Evolutionary conservation across 169 alveolate genomes (phyloP).

Genomic region (Theileria equi): DNA sequence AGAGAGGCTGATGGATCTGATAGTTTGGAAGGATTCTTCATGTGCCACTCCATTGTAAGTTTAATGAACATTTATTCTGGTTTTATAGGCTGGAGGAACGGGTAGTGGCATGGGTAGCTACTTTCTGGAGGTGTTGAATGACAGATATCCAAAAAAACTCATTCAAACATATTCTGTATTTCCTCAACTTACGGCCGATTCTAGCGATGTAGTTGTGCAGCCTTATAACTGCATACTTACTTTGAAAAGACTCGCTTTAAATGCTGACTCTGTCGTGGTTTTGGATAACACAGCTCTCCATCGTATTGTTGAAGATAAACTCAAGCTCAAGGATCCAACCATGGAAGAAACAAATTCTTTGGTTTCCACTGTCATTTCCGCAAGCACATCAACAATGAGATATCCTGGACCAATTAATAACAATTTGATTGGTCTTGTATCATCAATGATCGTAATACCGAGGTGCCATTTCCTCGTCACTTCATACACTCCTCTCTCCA

Average conservation of each 20-base stretch:
- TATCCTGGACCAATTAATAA: constrained; percentile 98
- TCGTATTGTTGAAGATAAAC: constrained; percentile 93
- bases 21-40: constrained; percentile 95
- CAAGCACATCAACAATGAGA: constrained; percentile 79
- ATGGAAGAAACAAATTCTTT: constrained; percentile 49
- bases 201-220: constrained; percentile 98
- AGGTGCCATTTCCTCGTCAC: constrained; percentile 98
- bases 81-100: constrained; percentile 94
- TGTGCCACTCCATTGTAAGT: constrained; percentile 94
- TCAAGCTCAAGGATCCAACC: constrained; percentile 76
- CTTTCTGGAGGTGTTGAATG: constrained; percentile 93
- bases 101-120: constrained; percentile 99
- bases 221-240: constrained; percentile 97
- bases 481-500: constrained; percentile 93
- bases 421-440: constrained; percentile 93
- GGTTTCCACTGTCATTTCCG: constrained; percentile 78
- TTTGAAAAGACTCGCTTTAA: constrained; percentile 82
- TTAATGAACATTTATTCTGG: not conserved
- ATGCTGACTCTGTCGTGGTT: constrained; percentile 96
- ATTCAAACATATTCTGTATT: constrained; percentile 88
- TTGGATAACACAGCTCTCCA: constrained; percentile 97
- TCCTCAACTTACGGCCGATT: constrained; percentile 88
- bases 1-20: constrained; percentile 99
- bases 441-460: constrained; percentile 98
- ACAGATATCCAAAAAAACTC: constrained; percentile 89